These are phyloP conservation scores for Vaccinium darrowii DNA, from an alignment of 148 eudicot species.

Conservation along the genomic window DNA sequence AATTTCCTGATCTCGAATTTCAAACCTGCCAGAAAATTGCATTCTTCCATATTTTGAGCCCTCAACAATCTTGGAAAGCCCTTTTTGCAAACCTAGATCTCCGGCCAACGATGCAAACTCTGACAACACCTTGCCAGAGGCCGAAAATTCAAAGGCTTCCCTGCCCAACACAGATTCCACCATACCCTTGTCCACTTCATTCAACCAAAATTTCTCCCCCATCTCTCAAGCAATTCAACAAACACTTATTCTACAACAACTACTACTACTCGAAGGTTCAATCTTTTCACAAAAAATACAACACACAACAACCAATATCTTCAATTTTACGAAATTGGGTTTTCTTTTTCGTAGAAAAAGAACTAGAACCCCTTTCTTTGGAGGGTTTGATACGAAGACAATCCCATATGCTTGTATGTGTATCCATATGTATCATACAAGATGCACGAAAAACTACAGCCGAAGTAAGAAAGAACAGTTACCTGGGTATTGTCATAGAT, in stretches of 20 bases:
- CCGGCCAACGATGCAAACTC: slow-evolving; percentile 58
- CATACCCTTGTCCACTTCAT: slow-evolving; percentile 61
- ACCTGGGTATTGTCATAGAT: background rate
- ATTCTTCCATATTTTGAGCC: slow-evolving; percentile 74
- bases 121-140: slow-evolving; percentile 44
- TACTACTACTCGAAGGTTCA: background rate
- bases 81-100: slow-evolving; percentile 67
- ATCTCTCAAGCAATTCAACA: slow-evolving; percentile 30
- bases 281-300: background rate
- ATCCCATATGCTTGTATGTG: background rate
- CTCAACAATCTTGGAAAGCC: slow-evolving; percentile 68
- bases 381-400: background rate
- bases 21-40: slow-evolving; percentile 92
- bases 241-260: background rate
- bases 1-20: slow-evolving; percentile 67
- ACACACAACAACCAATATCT: background rate
- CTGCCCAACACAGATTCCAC: slow-evolving; percentile 68
- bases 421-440: background rate
- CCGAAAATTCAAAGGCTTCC: slow-evolving; percentile 68
- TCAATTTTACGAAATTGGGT: slow-evolving; percentile 16
- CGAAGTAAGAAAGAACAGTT: slow-evolving; percentile 6
- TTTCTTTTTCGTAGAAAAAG: slow-evolving; percentile 3
- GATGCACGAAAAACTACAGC: background rate
- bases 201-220: slow-evolving; percentile 57
- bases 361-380: background rate